A percentile compares a stretch with the other conserved stretches of the same genome.
phyloP scores from a whole-genome alignment of 352 stramenopile genomes.

The Phytopythium aichiense region DNA sequence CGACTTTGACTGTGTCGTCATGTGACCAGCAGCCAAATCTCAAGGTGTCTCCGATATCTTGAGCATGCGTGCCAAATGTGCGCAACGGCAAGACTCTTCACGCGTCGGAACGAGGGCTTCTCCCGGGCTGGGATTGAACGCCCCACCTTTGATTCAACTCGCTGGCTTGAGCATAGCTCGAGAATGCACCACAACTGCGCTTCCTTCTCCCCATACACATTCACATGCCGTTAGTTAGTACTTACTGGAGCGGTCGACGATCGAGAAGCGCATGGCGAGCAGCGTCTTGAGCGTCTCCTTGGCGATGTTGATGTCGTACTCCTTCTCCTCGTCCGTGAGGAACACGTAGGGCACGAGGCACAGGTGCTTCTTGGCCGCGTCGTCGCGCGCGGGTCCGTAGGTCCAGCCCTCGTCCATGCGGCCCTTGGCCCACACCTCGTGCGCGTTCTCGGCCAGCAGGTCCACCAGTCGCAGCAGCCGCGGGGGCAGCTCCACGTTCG shows the following conservation, averaged over 20 bases:
- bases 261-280: conserved; percentile 82
- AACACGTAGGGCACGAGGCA: conserved; percentile 88
- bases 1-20: too few species aligned
- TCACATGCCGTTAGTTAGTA: conserved; percentile 27
- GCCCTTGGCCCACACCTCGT: conserved; percentile 85
- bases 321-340: conserved; percentile 86
- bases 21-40: too few species aligned
- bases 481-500: conserved; percentile 55
- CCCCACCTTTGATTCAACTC: too few species aligned
- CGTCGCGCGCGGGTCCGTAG: conserved; percentile 75
- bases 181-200: too few species aligned
- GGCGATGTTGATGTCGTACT: conserved; percentile 87
- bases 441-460: conserved; percentile 78
- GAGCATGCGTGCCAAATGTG: too few species aligned
- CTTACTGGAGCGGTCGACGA: conserved; percentile 66
- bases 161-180: too few species aligned
- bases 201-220: too few species aligned
- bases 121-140: too few species aligned
- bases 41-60: too few species aligned
- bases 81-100: too few species aligned
- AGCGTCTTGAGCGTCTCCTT: conserved; percentile 88
- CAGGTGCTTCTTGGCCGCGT: conserved; percentile 75
- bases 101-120: too few species aligned
- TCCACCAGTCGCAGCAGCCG: conserved; percentile 71
- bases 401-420: conserved; percentile 88